These are phyloP conservation scores for Apostasia ramifera DNA, from an alignment of 106 monocot species.

Conservation along the genomic window DNA sequence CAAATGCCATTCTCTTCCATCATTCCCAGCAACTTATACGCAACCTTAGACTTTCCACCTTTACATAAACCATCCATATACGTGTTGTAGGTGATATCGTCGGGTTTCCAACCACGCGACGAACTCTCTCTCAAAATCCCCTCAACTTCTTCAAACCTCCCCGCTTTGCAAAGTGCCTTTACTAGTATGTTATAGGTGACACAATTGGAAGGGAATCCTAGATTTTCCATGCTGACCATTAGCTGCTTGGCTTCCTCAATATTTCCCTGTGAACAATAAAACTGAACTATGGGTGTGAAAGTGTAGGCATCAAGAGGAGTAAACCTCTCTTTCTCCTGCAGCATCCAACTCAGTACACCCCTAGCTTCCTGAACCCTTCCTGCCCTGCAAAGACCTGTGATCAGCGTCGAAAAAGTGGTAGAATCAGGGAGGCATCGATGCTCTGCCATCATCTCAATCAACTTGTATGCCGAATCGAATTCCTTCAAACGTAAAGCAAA, in stretches of 20 bases:
- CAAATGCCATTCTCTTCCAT: constrained; percentile 29
- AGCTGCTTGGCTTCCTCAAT: constrained; percentile 36
- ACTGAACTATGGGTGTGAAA: constrained; percentile 47
- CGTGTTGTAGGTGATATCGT: constrained; percentile 44
- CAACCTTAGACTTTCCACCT: constrained; percentile 13
- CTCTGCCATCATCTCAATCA: constrained; percentile 22
- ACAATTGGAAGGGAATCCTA: constrained; percentile 27
- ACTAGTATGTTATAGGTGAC: constrained; percentile 54
- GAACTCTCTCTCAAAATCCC: constrained; percentile 26
- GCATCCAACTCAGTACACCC: constrained; percentile 36
- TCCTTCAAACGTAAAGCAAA: constrained; percentile 22
- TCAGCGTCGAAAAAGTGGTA: constrained; percentile 45
- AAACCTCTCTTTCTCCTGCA: constrained; percentile 15
- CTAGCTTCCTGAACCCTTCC: constrained; percentile 36
- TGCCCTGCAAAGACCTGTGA: constrained; percentile 32
- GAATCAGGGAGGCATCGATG: constrained; percentile 29
- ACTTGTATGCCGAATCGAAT: constrained; percentile 26
- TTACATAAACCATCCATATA: constrained; percentile 62
- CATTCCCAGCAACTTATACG: constrained; percentile 21
- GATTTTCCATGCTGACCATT: constrained; percentile 31
- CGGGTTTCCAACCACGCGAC: constrained; percentile 39
- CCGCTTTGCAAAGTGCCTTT: constrained; percentile 28
- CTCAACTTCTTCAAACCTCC: constrained; percentile 39
- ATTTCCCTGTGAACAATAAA: constrained; percentile 26
- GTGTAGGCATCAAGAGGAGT: constrained; percentile 21